Conservation (phyloP, 164 flowering plant genomes). For the Annona squamosa region DNA sequence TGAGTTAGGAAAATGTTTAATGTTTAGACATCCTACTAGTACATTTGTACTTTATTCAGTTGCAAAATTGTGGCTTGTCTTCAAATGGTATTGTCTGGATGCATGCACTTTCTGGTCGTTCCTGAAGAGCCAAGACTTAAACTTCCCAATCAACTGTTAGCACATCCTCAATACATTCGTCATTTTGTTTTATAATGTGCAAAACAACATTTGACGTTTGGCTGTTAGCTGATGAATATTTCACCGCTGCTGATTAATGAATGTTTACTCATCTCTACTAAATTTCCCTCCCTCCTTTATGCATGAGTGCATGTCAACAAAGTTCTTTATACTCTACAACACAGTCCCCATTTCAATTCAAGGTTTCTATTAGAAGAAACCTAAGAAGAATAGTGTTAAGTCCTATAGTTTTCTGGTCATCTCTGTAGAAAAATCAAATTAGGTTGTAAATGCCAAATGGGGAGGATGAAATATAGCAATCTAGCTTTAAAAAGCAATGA, state of each 20-base stretch:
- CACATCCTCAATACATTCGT: neutral
- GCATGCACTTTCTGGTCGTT: neutral
- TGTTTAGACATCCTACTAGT: neutral
- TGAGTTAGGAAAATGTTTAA: too few species aligned
- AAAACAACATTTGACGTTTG: too few species aligned
- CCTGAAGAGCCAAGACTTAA: too few species aligned
- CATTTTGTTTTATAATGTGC: too few species aligned
- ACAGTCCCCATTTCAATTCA: constrained; percentile 43
- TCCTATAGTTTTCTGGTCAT: neutral
- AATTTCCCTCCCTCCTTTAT: neutral
- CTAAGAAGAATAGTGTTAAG: constrained; percentile 56
- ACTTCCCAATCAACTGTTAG: neutral
- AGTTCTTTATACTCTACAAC: constrained; percentile 66
- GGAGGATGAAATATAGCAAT: neutral
- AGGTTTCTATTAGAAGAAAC: constrained; percentile 70
- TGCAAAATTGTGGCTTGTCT: neutral
- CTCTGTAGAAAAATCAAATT: neutral
- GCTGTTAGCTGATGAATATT: too few species aligned
- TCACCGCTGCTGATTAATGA: neutral
- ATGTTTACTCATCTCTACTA: neutral
- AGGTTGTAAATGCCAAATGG: neutral
- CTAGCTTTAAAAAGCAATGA: neutral
- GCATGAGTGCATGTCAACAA: constrained; percentile 69
- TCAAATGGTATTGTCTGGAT: too few species aligned
- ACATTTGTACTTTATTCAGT: neutral